Evolutionary conservation across 805 yeast genomes (phyloP).

Genomic region (Candida silvicultrix): DNA sequence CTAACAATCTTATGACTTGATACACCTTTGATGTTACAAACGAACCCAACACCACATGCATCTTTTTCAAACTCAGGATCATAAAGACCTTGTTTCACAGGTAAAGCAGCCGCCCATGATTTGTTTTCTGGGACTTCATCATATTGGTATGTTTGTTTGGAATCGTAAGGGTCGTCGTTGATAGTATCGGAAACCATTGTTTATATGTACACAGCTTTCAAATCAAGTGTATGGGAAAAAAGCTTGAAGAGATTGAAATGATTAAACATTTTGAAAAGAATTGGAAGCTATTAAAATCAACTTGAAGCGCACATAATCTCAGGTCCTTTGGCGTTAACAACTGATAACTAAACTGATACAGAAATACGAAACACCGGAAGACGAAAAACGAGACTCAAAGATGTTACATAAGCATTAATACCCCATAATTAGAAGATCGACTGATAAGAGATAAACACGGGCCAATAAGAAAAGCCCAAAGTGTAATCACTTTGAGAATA

Average conservation of each 20-base stretch:
- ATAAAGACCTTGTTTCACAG: slow-evolving; percentile 82
- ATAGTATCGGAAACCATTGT: background rate
- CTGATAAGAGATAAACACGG: background rate
- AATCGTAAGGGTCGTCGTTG: slow-evolving; percentile 4
- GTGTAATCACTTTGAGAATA: background rate
- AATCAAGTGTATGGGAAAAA: too few species aligned
- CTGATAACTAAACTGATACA: background rate
- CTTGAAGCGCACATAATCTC: too few species aligned
- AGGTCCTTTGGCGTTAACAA: too few species aligned
- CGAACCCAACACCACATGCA: slow-evolving; percentile 98
- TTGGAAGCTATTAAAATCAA: too few species aligned
- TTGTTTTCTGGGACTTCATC: slow-evolving; percentile 73
- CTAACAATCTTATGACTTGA: slow-evolving; percentile 88
- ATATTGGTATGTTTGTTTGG: slow-evolving; percentile 32
- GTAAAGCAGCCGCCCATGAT: slow-evolving; percentile 91
- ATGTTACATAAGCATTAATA: background rate
- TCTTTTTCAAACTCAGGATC: slow-evolving; percentile 93
- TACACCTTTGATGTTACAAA: slow-evolving; percentile 86
- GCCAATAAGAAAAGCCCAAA: background rate
- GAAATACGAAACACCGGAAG: too few species aligned
- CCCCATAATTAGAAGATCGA: background rate
- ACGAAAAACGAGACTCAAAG: background rate
- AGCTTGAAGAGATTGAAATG: too few species aligned
- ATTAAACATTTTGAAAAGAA: too few species aligned
- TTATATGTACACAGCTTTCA: too few species aligned